These are phyloP conservation scores for Graphium sp. DNA, from an alignment of 2,329 filamentous ascomycete genomes.

Conservation along the genomic window DNA sequence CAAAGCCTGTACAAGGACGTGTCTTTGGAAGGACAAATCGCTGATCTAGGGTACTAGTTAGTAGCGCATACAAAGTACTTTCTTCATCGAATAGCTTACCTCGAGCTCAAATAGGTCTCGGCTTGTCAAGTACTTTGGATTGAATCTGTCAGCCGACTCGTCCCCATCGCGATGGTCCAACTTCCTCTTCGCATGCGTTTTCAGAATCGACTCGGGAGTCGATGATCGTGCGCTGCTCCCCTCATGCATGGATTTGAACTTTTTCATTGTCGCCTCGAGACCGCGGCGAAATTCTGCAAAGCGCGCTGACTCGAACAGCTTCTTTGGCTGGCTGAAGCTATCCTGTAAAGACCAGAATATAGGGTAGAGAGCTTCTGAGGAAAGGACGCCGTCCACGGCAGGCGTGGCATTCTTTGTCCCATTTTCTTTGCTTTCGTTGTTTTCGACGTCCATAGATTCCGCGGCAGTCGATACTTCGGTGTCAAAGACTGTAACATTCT, in stretches of 20 bases:
- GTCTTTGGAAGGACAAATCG: slow-evolving; percentile 83
- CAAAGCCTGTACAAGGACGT: slow-evolving; percentile 86
- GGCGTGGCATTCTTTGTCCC: slow-evolving; percentile 15
- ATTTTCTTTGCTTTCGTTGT: slow-evolving; percentile 18
- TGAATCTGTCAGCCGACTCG: slow-evolving; percentile 61
- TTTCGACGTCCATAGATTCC: slow-evolving; percentile 53
- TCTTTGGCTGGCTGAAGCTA: slow-evolving; percentile 79
- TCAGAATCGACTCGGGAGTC: slow-evolving; percentile 45
- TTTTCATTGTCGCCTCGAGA: slow-evolving; percentile 46
- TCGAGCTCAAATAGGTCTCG: slow-evolving; percentile 91
- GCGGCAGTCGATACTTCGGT: slow-evolving; percentile 16
- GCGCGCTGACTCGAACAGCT: slow-evolving; percentile 54
- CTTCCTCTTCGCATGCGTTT: slow-evolving; percentile 56
- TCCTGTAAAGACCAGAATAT: slow-evolving; percentile 89
- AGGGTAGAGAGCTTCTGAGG: slow-evolving; percentile 65
- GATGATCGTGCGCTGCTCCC: slow-evolving; percentile 24
- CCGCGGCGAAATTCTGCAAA: slow-evolving; percentile 71
- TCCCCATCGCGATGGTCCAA: slow-evolving; percentile 39
- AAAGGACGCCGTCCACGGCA: slow-evolving; percentile 32
- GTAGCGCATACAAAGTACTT: slow-evolving; percentile 4
- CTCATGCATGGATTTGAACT: slow-evolving; percentile 33
- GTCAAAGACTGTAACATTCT: slow-evolving; percentile 83
- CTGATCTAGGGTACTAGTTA: too few species aligned
- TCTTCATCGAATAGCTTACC: slow-evolving; percentile 25
- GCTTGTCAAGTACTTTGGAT: slow-evolving; percentile 97